phyloP scores from a whole-genome alignment of 257 asterid species.

The Nicotiana knightiana region DNA sequence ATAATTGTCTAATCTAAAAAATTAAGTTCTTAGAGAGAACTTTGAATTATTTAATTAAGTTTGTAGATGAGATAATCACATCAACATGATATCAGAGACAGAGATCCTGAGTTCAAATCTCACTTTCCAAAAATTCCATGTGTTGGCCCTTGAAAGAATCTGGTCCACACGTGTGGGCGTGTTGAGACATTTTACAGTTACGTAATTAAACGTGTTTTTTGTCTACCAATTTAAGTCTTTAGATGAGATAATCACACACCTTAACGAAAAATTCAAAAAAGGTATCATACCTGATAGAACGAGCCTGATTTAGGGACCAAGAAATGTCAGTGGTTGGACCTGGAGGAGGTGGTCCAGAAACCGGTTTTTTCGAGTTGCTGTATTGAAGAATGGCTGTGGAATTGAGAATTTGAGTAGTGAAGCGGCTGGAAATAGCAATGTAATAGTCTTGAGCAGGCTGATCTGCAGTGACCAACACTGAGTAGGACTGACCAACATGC shows the following conservation, averaged over 20 bases:
- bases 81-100: too few relatives aligned
- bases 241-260: not conserved
- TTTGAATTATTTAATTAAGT: too few relatives aligned
- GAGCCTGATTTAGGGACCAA: constrained; percentile 64
- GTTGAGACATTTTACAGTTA: not conserved
- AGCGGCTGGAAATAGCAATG: constrained; percentile 48
- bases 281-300: constrained; percentile 41
- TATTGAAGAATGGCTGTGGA: constrained; percentile 55
- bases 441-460: constrained; percentile 46
- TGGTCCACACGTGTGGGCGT: too few relatives aligned
- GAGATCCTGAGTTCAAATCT: too few relatives aligned
- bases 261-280: constrained; percentile 16
- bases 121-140: too few relatives aligned
- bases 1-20: too few relatives aligned
- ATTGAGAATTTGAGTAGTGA: constrained; percentile 32
- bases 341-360: constrained; percentile 35
- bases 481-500: constrained; percentile 68
- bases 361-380: constrained; percentile 22
- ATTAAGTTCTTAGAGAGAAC: too few relatives aligned
- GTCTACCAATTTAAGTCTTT: too few relatives aligned
- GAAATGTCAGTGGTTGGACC: constrained; percentile 25
- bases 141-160: too few relatives aligned
- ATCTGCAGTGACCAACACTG: constrained; percentile 58
- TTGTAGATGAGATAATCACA: too few relatives aligned
- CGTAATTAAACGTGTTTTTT: too few relatives aligned